phyloP scores from a whole-genome alignment of 495 filamentous ascomycete genomes.

The Hyphodiscus hymeniophilus region DNA sequence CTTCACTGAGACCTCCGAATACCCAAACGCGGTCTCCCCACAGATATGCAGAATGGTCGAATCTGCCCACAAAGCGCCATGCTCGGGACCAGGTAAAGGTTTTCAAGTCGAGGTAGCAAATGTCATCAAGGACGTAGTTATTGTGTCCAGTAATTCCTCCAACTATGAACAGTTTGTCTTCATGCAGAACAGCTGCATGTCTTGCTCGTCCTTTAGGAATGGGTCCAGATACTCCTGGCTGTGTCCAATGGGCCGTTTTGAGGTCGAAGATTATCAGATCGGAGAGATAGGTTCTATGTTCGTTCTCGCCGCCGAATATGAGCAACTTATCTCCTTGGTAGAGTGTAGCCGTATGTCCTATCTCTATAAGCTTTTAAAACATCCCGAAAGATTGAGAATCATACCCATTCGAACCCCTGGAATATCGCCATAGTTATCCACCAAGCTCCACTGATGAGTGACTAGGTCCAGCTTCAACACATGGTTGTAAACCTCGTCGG shows the following conservation, averaged over 20 bases:
- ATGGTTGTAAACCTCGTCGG: slow-evolving; percentile 99
- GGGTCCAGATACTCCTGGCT: slow-evolving; percentile 74
- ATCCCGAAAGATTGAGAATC: slow-evolving; percentile 21
- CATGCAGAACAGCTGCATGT: slow-evolving; percentile 88
- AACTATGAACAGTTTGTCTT: slow-evolving; percentile 91
- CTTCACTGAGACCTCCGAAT: slow-evolving; percentile 87
- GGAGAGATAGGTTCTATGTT: slow-evolving; percentile 88
- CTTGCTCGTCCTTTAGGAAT: slow-evolving; percentile 82
- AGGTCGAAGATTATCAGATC: slow-evolving; percentile 96
- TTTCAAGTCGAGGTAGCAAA: slow-evolving; percentile 92
- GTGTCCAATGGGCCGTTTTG: slow-evolving; percentile 86
- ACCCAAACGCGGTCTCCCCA: slow-evolving; percentile 93
- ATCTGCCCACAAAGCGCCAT: slow-evolving; percentile 89
- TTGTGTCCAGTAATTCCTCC: slow-evolving; percentile 85
- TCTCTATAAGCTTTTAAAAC: slow-evolving; percentile 9
- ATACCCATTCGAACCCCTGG: slow-evolving; percentile 95
- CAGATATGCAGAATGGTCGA: slow-evolving; percentile 88
- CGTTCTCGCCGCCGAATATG: slow-evolving; percentile 96
- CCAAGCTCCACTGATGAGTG: slow-evolving; percentile 83
- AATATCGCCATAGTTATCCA: slow-evolving; percentile 98
- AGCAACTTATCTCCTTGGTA: slow-evolving; percentile 91
- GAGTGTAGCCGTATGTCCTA: slow-evolving; percentile 90
- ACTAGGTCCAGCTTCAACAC: slow-evolving; percentile 80
- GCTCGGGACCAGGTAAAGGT: slow-evolving; percentile 96
- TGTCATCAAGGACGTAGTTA: slow-evolving; percentile 83